Evolutionary conservation across 1,139 yeast species (phyloP).

Genomic region (Hemisphaericaspora subhashii): DNA sequence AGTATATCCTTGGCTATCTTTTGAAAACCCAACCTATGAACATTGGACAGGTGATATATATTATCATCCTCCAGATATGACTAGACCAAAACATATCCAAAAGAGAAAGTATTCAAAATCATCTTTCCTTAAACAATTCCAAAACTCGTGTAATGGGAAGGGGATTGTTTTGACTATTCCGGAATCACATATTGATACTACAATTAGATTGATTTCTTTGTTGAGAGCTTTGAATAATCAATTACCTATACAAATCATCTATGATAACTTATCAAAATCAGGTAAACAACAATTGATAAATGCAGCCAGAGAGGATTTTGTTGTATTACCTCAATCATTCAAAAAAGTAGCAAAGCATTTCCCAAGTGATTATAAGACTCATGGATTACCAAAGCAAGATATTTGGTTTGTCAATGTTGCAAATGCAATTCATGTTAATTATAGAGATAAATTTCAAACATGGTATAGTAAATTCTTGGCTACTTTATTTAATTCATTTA

Average conservation of each 20-base stretch:
- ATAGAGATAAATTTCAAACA: conserved; percentile 30
- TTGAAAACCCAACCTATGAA: conserved; percentile 42
- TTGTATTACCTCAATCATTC: conserved; percentile 25
- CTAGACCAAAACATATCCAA: conserved; percentile 18
- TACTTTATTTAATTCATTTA: conserved; percentile 48
- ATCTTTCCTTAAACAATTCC: conserved; percentile 24
- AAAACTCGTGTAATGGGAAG: conserved; percentile 26
- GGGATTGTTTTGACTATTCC: conserved; percentile 42
- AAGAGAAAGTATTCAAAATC: not conserved
- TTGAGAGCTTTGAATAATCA: conserved; percentile 30
- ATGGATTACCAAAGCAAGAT: conserved; percentile 39
- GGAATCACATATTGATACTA: conserved; percentile 28
- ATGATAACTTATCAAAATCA: conserved; percentile 22
- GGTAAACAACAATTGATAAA: conserved; percentile 24
- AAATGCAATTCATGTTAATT: conserved; percentile 27
- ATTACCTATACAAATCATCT: conserved; percentile 39
- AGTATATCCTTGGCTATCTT: conserved; percentile 48
- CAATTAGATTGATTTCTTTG: conserved; percentile 28
- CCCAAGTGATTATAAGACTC: conserved; percentile 22
- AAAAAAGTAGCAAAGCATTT: conserved; percentile 21
- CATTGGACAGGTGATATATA: conserved; percentile 46
- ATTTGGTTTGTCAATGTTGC: conserved; percentile 46
- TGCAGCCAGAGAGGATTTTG: conserved; percentile 25
- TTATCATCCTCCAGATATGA: conserved; percentile 39
- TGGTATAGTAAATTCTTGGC: conserved; percentile 54